Conservation (phyloP, 148 eudicot genomes). For the Cornus controversa region DNA sequence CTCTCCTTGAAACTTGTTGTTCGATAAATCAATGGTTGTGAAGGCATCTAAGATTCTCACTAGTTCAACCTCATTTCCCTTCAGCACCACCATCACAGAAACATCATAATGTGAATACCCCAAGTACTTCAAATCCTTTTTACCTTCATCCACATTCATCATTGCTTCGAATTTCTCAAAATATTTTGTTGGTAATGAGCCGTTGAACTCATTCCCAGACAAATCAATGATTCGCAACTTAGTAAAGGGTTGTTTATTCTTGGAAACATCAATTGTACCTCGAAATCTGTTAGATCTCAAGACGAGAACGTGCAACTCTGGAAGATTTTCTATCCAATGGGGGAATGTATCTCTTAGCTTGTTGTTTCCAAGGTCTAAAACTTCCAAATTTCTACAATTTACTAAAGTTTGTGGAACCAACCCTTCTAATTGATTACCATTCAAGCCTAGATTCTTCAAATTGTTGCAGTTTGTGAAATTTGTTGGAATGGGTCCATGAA, state of each 20-base stretch:
- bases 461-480: not conserved
- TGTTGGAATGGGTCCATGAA: conserved; percentile 21
- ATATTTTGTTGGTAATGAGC: conserved; percentile 24
- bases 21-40: conserved; percentile 16
- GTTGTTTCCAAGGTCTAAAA: conserved; percentile 33
- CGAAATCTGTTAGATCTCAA: conserved; percentile 11
- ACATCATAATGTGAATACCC: not conserved
- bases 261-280: not conserved
- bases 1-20: conserved; percentile 28
- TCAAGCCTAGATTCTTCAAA: conserved; percentile 12
- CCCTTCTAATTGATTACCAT: conserved; percentile 31
- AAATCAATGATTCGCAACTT: conserved; percentile 28
- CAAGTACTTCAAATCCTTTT: not conserved
- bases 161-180: conserved; percentile 15
- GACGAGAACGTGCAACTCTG: conserved; percentile 17
- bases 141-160: not conserved
- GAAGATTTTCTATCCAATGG: not conserved
- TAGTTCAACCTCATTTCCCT: conserved; percentile 4
- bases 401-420: conserved; percentile 31
- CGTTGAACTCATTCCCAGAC: conserved; percentile 31
- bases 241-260: conserved; percentile 1
- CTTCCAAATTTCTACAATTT: conserved; percentile 24
- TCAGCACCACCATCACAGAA: not conserved
- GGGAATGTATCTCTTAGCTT: conserved; percentile 25
- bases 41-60: not conserved